These are phyloP conservation scores for Exutisphaerella laricina DNA, from an alignment of 2,329 filamentous ascomycete genomes.

Conservation along the genomic window DNA sequence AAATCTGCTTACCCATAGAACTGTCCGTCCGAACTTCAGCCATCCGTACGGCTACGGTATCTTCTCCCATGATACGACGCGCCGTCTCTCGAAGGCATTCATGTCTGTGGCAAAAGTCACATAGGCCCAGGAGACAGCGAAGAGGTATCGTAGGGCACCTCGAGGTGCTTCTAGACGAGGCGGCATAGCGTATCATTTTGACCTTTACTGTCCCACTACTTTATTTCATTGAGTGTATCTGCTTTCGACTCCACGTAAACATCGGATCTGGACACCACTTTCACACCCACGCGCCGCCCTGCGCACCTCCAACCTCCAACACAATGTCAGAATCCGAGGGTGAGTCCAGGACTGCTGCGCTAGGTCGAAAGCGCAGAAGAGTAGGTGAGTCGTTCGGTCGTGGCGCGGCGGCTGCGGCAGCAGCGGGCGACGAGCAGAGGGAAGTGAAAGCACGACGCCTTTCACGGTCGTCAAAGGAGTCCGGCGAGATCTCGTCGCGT, in stretches of 20 bases:
- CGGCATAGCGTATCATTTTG: not conserved
- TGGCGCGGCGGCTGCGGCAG: not conserved
- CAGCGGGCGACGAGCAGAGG: not conserved
- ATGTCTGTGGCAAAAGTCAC: too few species aligned
- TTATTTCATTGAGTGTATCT: too few species aligned
- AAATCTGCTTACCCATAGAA: not conserved
- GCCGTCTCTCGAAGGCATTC: too few species aligned
- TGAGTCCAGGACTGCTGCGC: constrained; percentile 7
- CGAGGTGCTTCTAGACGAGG: too few species aligned
- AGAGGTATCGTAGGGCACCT: too few species aligned
- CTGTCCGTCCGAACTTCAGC: not conserved
- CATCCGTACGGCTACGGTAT: not conserved
- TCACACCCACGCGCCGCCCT: not conserved
- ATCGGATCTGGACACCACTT: not conserved
- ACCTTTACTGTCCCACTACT: not conserved
- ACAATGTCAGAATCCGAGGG: constrained; percentile 8
- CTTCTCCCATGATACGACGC: not conserved
- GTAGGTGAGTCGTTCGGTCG: constrained; percentile 1
- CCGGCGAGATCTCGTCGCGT: constrained; percentile 5
- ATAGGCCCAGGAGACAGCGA: too few species aligned
- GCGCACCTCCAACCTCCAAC: too few species aligned
- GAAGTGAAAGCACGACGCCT: constrained; percentile 1
- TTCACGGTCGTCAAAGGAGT: constrained; percentile 5
- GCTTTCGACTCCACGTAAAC: constrained; percentile 2
- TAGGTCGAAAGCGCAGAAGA: constrained; percentile 9